These are phyloP conservation scores for Lunasporangiospora selenospora DNA, from an alignment of 192 early-diverging fungal genomes.

Conservation along the genomic window DNA sequence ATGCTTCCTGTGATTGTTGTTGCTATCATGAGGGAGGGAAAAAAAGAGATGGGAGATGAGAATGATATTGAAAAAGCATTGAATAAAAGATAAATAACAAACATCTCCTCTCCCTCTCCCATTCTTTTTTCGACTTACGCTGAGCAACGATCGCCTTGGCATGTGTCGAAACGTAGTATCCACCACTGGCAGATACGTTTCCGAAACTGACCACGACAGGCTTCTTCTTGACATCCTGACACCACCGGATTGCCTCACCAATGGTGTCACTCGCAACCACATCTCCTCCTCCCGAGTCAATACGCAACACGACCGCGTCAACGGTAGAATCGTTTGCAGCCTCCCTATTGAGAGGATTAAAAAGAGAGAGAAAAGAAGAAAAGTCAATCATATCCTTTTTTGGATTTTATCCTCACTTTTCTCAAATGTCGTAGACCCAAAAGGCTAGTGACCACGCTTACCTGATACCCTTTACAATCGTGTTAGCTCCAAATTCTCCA, in stretches of 20 bases:
- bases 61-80: no score
- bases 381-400: not conserved
- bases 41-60: no score
- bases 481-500: constrained; percentile 51
- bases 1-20: constrained; percentile 78
- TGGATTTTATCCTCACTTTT: not conserved
- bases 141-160: constrained; percentile 66
- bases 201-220: constrained; percentile 73
- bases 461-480: constrained; percentile 53
- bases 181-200: constrained; percentile 61
- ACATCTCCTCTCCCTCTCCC: no score
- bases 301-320: constrained; percentile 68
- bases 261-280: constrained; percentile 72
- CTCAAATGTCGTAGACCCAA: not conserved
- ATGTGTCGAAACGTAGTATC: constrained; percentile 63
- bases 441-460: not conserved
- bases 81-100: no score
- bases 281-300: constrained; percentile 78
- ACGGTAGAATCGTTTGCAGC: constrained; percentile 62
- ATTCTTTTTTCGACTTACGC: constrained; percentile 49
- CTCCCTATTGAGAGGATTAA: constrained; percentile 40
- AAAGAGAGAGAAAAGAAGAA: not conserved
- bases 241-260: constrained; percentile 61
- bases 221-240: constrained; percentile 62
- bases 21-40: no score